Evolutionary conservation across 2,329 filamentous ascomycete species (phyloP).

Genomic region (Sporothrix mexicana): DNA sequence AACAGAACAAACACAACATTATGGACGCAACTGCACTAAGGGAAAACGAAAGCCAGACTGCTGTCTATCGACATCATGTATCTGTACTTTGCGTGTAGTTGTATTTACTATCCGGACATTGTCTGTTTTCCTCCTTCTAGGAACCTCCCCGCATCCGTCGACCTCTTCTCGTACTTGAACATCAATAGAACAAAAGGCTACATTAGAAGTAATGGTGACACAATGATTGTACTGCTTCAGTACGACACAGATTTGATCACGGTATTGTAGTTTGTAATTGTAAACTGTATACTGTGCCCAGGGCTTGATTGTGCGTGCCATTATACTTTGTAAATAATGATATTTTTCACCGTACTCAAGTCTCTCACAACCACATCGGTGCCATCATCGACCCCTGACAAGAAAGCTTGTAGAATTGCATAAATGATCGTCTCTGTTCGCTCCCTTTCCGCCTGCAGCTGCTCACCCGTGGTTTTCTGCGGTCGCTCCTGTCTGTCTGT

Average conservation of each 20-base stretch:
- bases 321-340: not conserved
- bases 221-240: too few species aligned
- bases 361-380: not conserved
- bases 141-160: not conserved
- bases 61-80: not conserved
- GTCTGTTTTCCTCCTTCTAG: too few species aligned
- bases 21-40: not conserved
- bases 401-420: not conserved
- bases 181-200: too few species aligned
- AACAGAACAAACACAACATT: not conserved
- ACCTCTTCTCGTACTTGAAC: too few species aligned
- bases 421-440: not conserved
- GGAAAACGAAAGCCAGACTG: constrained; percentile 3
- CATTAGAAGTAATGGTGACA: too few species aligned
- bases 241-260: too few species aligned
- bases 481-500: not conserved
- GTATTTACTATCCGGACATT: too few species aligned
- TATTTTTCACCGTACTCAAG: not conserved
- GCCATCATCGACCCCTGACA: not conserved
- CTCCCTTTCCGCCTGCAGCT: not conserved
- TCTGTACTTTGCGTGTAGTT: too few species aligned
- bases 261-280: too few species aligned
- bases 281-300: too few species aligned
- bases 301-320: too few species aligned
- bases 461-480: not conserved